phyloP scores from a whole-genome alignment of 495 filamentous ascomycete genomes.

The Chaetomidium leptoderma region DNA sequence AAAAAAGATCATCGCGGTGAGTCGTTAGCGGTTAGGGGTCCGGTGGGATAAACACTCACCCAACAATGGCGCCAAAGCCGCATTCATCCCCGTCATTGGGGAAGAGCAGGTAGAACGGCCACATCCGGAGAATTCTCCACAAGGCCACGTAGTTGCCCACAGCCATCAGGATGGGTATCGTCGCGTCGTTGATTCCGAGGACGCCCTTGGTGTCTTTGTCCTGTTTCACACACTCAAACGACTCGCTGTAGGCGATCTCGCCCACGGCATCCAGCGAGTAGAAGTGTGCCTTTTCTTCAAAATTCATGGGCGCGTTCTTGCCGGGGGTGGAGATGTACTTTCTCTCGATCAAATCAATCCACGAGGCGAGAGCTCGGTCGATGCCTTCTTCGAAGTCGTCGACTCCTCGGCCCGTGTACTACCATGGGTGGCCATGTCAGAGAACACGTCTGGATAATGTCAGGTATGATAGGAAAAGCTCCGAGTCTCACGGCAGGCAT shows the following conservation, averaged over 20 bases:
- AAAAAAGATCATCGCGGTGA: background rate
- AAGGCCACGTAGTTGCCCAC: slow-evolving; percentile 51
- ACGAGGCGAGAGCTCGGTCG: slow-evolving; percentile 44
- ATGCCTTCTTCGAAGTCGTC: slow-evolving; percentile 47
- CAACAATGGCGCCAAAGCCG: slow-evolving; percentile 20
- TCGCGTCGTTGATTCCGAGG: slow-evolving; percentile 49
- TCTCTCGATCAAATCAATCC: slow-evolving; percentile 36
- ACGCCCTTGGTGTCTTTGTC: slow-evolving; percentile 56
- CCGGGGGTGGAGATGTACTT: slow-evolving; percentile 51
- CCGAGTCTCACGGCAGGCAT: slow-evolving; percentile 26
- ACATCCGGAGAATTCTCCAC: slow-evolving; percentile 45
- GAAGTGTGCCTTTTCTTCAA: slow-evolving; percentile 43
- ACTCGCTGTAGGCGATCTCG: slow-evolving; percentile 58
- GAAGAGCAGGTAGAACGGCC: slow-evolving; percentile 22
- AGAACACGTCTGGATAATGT: background rate
- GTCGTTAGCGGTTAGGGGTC: no score
- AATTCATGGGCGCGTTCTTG: slow-evolving; percentile 44
- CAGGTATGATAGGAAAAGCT: background rate
- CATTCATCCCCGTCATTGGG: slow-evolving; percentile 21
- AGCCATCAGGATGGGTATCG: slow-evolving; percentile 46
- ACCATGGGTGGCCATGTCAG: background rate
- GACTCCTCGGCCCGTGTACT: slow-evolving; percentile 39
- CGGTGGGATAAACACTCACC: no score
- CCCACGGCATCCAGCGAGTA: slow-evolving; percentile 63
- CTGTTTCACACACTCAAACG: slow-evolving; percentile 57